Base-by-base conservation (phyloP, 2,329 filamentous ascomycete species). In the Cryphonectria nitschkei region DNA sequence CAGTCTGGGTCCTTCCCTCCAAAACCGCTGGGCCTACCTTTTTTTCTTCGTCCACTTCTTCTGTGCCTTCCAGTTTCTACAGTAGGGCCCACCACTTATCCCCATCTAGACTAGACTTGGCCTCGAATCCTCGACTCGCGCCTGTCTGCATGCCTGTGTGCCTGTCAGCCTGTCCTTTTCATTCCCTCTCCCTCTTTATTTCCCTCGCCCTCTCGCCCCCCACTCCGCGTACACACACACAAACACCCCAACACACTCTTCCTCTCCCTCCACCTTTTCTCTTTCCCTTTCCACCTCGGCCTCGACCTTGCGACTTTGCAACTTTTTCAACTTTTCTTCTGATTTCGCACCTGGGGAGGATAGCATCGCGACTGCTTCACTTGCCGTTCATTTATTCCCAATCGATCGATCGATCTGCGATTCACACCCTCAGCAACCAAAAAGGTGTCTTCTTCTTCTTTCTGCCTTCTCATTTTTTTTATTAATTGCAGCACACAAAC, bases 231-330 rank as follows among this genome's bases (percentile, higher is more conserved):
- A 52, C 37, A 3, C 62, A 32, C 54, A 62, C 54, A 46, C 11
- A 34, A n/a, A 26, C 65, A 34, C 37, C 32, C 26, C n/a, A 56
- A 56, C 54, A 32, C 54, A 56, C n/a, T 34, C 9, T 32, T 5
- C 43, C 64, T 46, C n/a, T 58, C 50, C 65, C 56, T n/a, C 65
- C 65, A 67, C 43, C 50, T 46, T 58, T 68, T 64, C 46, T 63
- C 69, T 61, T 67, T 68, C 56, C 70, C 37, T 65, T 71, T 65
- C 67, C 70, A 62, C 54, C 63, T 68, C 46, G 58, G 67, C 63
- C 43, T 65, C 63, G 62, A 50, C 41, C 63, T 26, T 65, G 41
- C 63, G 43, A 52, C 41, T 32, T 32, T 52, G 63, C 63, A 26
- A 64, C 41, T 64, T n/a, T 64, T n/a, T 39, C 61, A 13, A 50